A percentile compares a stretch with the other conserved stretches of the same genome.
Evolutionary conservation across 1,284 basidiomycete species (phyloP).

Genomic region (Ustilago cynodontis): DNA sequence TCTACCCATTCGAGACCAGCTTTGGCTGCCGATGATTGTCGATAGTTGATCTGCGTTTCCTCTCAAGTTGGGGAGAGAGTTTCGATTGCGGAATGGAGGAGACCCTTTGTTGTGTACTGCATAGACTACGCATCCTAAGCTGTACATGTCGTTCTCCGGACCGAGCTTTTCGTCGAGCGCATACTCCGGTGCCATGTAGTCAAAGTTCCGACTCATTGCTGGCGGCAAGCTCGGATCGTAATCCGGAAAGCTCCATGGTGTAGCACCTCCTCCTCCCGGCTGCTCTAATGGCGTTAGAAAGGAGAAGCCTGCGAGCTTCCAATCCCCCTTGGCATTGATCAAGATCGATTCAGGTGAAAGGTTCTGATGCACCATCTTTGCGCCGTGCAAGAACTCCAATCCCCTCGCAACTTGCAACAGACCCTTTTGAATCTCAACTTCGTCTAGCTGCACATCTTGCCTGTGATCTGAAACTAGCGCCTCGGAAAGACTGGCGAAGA

Average conservation of each 20-base stretch:
- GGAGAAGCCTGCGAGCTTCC: slow-evolving; percentile 93
- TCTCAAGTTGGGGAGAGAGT: slow-evolving; percentile 82
- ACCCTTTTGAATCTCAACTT: slow-evolving; percentile 90
- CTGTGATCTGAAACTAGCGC: slow-evolving; percentile 42
- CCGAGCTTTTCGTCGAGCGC: slow-evolving; percentile 85
- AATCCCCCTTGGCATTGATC: slow-evolving; percentile 82
- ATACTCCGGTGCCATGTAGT: slow-evolving; percentile 95
- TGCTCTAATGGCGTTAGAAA: slow-evolving; percentile 81
- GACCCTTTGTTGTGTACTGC: slow-evolving; percentile 81
- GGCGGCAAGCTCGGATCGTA: slow-evolving; percentile 83
- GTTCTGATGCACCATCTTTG: slow-evolving; percentile 91
- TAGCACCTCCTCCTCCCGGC: slow-evolving; percentile 77
- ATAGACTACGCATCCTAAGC: slow-evolving; percentile 89
- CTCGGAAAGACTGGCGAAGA: slow-evolving; percentile 52
- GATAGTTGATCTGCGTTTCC: slow-evolving; percentile 77
- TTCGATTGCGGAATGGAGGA: slow-evolving; percentile 88
- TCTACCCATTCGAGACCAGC: slow-evolving; percentile 56
- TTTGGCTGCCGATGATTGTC: slow-evolving; percentile 36
- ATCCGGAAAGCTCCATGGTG: slow-evolving; percentile 88
- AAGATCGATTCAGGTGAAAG: slow-evolving; percentile 76
- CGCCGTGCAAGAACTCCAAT: slow-evolving; percentile 89
- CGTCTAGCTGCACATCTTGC: slow-evolving; percentile 63
- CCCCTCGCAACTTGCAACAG: slow-evolving; percentile 93
- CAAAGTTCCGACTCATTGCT: slow-evolving; percentile 90
- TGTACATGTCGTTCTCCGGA: slow-evolving; percentile 93